Evolutionary conservation across 139 green algal genomes (phyloP).

Genomic region (Chlorella sp.): DNA sequence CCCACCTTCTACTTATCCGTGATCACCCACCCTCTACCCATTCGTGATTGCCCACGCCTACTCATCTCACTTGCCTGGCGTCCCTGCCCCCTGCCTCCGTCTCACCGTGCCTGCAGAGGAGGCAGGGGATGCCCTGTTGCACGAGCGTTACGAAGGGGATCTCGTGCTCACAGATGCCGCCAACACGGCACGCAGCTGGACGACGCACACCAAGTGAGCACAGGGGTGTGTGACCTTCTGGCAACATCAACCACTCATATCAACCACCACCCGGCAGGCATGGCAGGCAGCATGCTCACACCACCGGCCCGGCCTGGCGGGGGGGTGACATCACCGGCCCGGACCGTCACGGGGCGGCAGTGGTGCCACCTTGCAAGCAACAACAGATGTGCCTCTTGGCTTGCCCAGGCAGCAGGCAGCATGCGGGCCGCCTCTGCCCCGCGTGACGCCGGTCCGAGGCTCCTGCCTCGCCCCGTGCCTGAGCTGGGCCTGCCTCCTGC

Average conservation of each 20-base stretch:
- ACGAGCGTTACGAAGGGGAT: not conserved
- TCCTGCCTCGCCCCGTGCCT: not conserved
- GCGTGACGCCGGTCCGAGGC: no score
- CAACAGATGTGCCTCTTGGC: no score
- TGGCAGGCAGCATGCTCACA: not conserved
- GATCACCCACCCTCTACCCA: no score
- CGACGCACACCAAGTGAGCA: not conserved
- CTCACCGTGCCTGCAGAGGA: not conserved
- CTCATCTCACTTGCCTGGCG: not conserved
- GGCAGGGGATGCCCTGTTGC: not conserved
- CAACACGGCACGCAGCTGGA: not conserved
- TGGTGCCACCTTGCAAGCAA: not conserved
- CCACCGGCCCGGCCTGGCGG: not conserved
- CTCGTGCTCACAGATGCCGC: not conserved
- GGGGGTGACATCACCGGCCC: not conserved
- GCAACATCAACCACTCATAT: no score
- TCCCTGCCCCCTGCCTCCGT: not conserved
- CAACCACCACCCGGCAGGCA: no score
- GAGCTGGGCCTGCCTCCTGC: not conserved
- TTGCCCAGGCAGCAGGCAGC: no score
- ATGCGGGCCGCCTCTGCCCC: no score
- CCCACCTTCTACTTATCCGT: no score
- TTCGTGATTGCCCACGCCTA: no score
- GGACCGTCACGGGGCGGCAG: not conserved
- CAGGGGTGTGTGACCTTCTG: not conserved